These are phyloP conservation scores for Aegilops speltoides DNA, from an alignment of 176 grass and related monocot species.

Conservation along the genomic window DNA sequence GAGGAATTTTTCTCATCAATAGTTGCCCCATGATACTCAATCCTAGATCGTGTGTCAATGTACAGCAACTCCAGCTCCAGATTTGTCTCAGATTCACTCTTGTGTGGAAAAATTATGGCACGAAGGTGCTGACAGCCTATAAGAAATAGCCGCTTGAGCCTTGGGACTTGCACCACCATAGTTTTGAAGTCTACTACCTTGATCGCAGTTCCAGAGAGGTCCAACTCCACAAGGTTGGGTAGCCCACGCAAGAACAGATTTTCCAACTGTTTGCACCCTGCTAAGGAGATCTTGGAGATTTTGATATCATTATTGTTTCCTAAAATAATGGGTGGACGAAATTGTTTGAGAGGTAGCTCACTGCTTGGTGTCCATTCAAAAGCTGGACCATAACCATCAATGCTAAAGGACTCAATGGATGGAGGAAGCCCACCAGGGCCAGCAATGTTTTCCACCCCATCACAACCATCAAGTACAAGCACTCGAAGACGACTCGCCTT, in stretches of 20 bases:
- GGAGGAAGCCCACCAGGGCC: not conserved
- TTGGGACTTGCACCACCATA: not conserved
- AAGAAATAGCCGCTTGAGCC: conserved; percentile 1
- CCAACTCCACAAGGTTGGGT: not conserved
- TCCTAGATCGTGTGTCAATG: conserved; percentile 3
- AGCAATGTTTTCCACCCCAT: not conserved
- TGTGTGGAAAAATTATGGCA: not conserved
- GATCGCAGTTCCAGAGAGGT: not conserved
- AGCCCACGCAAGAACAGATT: not conserved
- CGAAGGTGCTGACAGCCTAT: not conserved
- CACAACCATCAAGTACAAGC: not conserved
- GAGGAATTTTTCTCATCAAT: not conserved
- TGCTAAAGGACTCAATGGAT: not conserved
- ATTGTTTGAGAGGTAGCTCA: not conserved
- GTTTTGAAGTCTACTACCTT: not conserved
- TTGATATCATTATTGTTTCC: no score
- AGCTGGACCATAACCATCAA: not conserved
- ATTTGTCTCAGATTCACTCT: not conserved
- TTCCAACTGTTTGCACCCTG: not conserved
- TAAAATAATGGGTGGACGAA: no score
- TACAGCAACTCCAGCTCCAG: not conserved
- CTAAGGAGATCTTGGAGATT: not conserved
- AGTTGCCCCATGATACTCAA: not conserved
- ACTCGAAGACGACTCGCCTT: not conserved
- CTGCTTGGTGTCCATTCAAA: not conserved